Conservation (phyloP, 352 stramenopile species). For the Globisporangium alternatum region DNA sequence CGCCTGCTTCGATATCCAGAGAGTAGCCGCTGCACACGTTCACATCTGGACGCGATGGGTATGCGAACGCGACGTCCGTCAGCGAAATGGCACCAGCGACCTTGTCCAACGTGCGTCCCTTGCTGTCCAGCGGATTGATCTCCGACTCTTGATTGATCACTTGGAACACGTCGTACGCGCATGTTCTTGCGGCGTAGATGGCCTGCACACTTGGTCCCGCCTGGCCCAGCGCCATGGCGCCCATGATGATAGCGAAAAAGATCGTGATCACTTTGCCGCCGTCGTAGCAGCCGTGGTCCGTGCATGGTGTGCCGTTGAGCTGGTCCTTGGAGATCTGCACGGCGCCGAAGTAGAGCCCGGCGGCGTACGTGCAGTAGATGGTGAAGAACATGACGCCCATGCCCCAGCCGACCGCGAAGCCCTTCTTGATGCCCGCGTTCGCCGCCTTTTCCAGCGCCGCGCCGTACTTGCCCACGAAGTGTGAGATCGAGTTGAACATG, state of each 20-base stretch:
- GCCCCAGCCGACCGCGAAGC: slow-evolving; percentile 48
- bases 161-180: slow-evolving; percentile 59
- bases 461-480: slow-evolving; percentile 63
- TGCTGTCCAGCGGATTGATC: slow-evolving; percentile 47
- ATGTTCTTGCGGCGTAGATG: slow-evolving; percentile 47
- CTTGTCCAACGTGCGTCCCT: slow-evolving; percentile 22
- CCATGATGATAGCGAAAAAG: slow-evolving; percentile 71
- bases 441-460: slow-evolving; percentile 40
- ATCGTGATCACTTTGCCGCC: slow-evolving; percentile 64
- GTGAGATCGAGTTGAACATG: slow-evolving; percentile 68
- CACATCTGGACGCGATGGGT: slow-evolving; percentile 53
- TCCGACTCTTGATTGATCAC: slow-evolving; percentile 58
- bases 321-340: slow-evolving; percentile 62
- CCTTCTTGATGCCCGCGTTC: slow-evolving; percentile 43
- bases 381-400: slow-evolving; percentile 68
- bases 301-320: slow-evolving; percentile 42
- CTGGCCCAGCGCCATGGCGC: slow-evolving; percentile 70
- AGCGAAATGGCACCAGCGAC: slow-evolving; percentile 63
- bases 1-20: slow-evolving; percentile 55
- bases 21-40: slow-evolving; percentile 60
- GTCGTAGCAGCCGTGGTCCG: slow-evolving; percentile 46
- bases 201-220: slow-evolving; percentile 58
- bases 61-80: slow-evolving; percentile 79
- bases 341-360: slow-evolving; percentile 78
- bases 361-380: slow-evolving; percentile 69